Conservation (phyloP, 2,329 filamentous ascomycete species). For the Colletotrichum aenigma region DNA sequence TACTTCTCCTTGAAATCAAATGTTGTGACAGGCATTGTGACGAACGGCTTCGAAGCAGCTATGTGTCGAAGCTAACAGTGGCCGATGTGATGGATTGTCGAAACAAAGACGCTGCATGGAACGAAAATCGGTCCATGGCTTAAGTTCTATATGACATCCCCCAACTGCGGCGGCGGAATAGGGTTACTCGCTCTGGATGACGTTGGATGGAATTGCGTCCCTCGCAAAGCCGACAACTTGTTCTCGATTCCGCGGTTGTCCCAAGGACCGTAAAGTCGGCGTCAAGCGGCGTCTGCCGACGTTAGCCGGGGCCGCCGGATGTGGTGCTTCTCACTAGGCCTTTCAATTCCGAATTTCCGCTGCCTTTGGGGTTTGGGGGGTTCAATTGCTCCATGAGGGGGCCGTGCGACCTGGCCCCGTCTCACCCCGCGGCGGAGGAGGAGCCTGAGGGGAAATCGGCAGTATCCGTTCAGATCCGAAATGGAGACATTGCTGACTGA, state of each 20-base stretch:
- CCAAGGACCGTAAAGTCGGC: not conserved
- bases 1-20: conserved; percentile 64
- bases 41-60: not conserved
- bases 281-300: conserved; percentile 19
- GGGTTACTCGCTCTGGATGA: not conserved
- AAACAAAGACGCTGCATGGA: not conserved
- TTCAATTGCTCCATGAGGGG: not conserved
- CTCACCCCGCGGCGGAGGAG: not conserved
- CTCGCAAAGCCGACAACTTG: conserved; percentile 4
- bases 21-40: conserved; percentile 52
- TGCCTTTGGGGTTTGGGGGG: not conserved
- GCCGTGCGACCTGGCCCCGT: not conserved
- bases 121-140: not conserved
- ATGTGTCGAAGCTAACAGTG: not conserved
- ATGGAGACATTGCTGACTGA: not conserved
- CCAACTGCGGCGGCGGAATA: not conserved
- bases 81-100: not conserved
- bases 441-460: not conserved
- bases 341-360: conserved; percentile 13
- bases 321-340: not conserved
- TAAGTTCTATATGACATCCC: not conserved
- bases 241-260: conserved; percentile 4
- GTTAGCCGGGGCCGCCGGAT: conserved; percentile 9
- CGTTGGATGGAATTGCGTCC: not conserved
- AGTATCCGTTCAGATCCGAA: not conserved